These are phyloP conservation scores for Lactifluus echinatus DNA, from an alignment of 768 basidiomycete species.

Conservation along the genomic window DNA sequence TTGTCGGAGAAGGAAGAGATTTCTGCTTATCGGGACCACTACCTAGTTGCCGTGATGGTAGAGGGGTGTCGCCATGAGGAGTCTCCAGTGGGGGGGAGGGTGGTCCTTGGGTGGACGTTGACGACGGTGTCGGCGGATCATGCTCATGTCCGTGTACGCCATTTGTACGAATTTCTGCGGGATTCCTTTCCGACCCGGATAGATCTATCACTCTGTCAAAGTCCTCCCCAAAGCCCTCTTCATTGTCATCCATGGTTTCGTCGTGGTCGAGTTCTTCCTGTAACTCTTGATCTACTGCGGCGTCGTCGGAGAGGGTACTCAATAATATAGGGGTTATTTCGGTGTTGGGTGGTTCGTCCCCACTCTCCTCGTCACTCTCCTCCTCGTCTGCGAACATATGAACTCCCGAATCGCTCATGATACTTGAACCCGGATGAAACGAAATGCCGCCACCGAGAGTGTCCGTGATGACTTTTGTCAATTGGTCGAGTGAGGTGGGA, in stretches of 20 bases:
- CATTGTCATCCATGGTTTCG: conserved; percentile 30
- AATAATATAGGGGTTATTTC: conserved; percentile 9
- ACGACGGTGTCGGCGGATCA: conserved; percentile 16
- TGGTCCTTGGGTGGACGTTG: conserved; percentile 32
- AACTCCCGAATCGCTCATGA: conserved; percentile 39
- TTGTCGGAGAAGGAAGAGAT: conserved; percentile 45
- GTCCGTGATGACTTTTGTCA: conserved; percentile 15
- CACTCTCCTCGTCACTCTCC: conserved; percentile 54
- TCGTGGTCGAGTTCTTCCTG: conserved; percentile 53
- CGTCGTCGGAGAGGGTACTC: conserved; percentile 38
- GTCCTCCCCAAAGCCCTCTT: conserved; percentile 19
- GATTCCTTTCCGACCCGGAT: conserved; percentile 21
- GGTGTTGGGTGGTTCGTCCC: conserved; percentile 26
- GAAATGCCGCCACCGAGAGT: conserved; percentile 41
- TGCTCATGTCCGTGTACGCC: conserved; percentile 13
- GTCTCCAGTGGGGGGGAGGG: conserved; percentile 16
- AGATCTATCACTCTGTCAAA: conserved; percentile 26
- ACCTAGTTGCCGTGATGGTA: conserved; percentile 35
- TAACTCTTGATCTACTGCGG: conserved; percentile 52
- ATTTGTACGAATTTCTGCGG: conserved; percentile 20
- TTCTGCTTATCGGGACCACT: conserved; percentile 40
- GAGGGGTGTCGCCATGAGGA: conserved; percentile 38
- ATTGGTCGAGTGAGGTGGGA: conserved; percentile 7
- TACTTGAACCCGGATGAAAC: conserved; percentile 46
- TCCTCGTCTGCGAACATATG: conserved; percentile 52